Conservation (phyloP, 306 rosid genomes). For the Sindora glabra region DNA sequence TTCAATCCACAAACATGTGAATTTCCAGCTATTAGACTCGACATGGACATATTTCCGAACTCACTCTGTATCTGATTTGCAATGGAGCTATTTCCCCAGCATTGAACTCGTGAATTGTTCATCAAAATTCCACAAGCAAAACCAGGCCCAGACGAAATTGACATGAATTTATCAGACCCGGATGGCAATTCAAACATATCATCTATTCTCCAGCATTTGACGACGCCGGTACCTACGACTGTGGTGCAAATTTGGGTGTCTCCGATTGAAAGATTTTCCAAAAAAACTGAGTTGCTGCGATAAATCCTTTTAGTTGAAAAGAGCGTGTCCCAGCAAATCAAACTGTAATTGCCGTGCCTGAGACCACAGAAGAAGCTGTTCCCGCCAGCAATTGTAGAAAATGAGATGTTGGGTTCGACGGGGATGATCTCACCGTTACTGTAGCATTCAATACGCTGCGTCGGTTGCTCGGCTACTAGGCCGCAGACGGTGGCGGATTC, state of each 20-base stretch:
- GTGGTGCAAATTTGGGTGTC: constrained; percentile 62
- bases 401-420: constrained; percentile 42
- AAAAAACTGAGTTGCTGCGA: constrained; percentile 11
- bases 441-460: constrained; percentile 57
- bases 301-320: constrained; percentile 35
- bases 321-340: constrained; percentile 52
- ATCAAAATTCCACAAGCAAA: constrained; percentile 72
- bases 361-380: constrained; percentile 54
- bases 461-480: constrained; percentile 37
- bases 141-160: constrained; percentile 72
- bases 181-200: constrained; percentile 5
- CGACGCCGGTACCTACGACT: constrained; percentile 25
- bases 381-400: constrained; percentile 68
- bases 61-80: constrained; percentile 26
- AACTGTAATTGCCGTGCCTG: constrained; percentile 41
- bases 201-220: constrained; percentile 51
- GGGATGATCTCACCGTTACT: constrained; percentile 23
- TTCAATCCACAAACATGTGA: constrained; percentile 72
- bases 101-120: constrained; percentile 21
- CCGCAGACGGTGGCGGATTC: constrained; percentile 62
- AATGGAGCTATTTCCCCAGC: constrained; percentile 49
- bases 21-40: constrained; percentile 48
- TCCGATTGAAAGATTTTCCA: constrained; percentile 64
- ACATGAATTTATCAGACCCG: constrained; percentile 26
- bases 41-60: constrained; percentile 49